Evolutionary conservation across 805 yeast genomes (phyloP).

Genomic region (Suhomyces pyralidae): DNA sequence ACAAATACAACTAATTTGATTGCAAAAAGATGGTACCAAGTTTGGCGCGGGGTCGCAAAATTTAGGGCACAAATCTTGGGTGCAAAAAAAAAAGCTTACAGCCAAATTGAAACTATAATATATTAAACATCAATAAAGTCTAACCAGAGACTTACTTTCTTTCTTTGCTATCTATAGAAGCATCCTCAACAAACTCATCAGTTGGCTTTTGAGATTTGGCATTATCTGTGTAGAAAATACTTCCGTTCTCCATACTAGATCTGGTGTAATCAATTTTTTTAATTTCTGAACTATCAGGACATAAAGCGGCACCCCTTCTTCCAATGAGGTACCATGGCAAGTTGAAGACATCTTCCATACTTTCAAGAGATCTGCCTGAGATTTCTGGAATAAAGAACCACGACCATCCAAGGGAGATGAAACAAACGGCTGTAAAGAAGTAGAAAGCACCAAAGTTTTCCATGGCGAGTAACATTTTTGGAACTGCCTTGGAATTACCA

Average conservation of each 20-base stretch:
- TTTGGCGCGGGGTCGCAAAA: background rate
- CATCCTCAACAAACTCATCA: constrained; percentile 1
- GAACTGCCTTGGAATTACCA: constrained; percentile 55
- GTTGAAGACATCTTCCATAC: constrained; percentile 50
- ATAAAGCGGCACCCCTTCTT: constrained; percentile 49
- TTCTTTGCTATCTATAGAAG: constrained; percentile 3
- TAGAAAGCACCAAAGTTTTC: constrained; percentile 49
- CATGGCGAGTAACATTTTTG: constrained; percentile 48
- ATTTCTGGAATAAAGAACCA: constrained; percentile 53
- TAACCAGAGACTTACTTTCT: background rate
- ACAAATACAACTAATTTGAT: background rate
- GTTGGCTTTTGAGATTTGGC: background rate
- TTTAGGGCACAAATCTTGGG: background rate
- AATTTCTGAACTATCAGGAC: constrained; percentile 50
- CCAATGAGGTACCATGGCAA: constrained; percentile 60
- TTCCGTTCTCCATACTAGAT: background rate
- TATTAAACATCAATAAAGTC: background rate
- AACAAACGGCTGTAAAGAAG: constrained; percentile 45
- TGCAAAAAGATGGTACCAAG: background rate
- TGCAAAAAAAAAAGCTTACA: background rate
- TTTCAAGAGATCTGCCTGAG: constrained; percentile 49
- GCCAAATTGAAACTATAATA: background rate
- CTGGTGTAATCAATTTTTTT: constrained; percentile 24
- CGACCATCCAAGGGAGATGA: constrained; percentile 42
- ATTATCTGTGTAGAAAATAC: background rate